Evolutionary conservation across 257 asterid genomes (phyloP).

Genomic region (Buddleja alternifolia): DNA sequence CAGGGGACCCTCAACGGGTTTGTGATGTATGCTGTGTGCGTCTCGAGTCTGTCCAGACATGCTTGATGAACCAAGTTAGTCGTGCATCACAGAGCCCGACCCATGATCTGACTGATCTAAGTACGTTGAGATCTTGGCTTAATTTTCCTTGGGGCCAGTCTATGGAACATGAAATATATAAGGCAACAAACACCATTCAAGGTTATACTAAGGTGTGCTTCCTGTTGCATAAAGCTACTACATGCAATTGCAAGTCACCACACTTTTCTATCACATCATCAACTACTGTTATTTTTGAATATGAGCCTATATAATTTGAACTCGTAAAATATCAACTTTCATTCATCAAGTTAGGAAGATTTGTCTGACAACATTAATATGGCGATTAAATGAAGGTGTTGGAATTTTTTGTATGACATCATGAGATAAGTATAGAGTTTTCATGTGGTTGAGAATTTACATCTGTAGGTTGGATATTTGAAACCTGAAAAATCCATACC

Average conservation of each 20-base stretch:
- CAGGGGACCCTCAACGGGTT: conserved; percentile 61
- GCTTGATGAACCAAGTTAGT: conserved; percentile 68
- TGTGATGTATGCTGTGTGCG: conserved; percentile 83
- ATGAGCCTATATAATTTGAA: not conserved
- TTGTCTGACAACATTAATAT: not conserved
- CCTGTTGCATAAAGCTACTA: not conserved
- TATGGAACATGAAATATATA: conserved; percentile 79
- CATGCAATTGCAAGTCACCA: not conserved
- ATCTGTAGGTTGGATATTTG: conserved; percentile 56
- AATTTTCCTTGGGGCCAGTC: conserved; percentile 87
- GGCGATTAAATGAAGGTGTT: not conserved
- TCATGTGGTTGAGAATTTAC: not conserved
- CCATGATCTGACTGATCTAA: conserved; percentile 72
- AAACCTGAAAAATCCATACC: conserved; percentile 70
- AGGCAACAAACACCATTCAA: conserved; percentile 69
- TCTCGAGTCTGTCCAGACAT: conserved; percentile 61
- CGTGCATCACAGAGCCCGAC: conserved; percentile 78
- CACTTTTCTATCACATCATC: not conserved
- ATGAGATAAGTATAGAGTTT: not conserved
- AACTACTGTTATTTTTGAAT: not conserved
- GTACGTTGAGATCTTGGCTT: conserved; percentile 78
- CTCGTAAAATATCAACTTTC: not conserved
- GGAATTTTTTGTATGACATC: conserved; percentile 1
- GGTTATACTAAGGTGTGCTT: conserved; percentile 67
- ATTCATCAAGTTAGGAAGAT: not conserved